These are phyloP conservation scores for Dryas octopetala DNA, from an alignment of 306 rosid species.

Conservation along the genomic window DNA sequence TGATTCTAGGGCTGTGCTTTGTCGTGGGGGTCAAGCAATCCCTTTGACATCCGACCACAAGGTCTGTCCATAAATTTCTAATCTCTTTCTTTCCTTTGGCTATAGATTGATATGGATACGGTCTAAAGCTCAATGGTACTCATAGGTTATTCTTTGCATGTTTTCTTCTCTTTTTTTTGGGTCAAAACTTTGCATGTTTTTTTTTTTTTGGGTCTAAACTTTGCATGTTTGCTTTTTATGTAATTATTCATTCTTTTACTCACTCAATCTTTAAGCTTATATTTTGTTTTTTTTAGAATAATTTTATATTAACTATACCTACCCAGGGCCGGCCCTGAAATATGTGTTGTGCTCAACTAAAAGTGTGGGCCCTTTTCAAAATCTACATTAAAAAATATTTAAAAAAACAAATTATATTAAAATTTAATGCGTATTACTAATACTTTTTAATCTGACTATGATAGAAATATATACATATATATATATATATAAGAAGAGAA, in stretches of 20 bases:
- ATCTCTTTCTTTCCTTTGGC: not conserved
- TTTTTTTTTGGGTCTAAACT: not conserved
- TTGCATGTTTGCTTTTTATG: not conserved
- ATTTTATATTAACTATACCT: too few relatives aligned
- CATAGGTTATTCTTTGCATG: not conserved
- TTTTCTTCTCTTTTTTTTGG: not conserved
- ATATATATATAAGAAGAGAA: too few relatives aligned
- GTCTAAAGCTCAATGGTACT: not conserved
- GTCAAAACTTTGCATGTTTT: not conserved
- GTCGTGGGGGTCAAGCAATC: constrained; percentile 26
- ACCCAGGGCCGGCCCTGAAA: too few relatives aligned
- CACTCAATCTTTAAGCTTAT: not conserved
- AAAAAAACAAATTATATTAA: too few relatives aligned
- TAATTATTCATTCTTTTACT: not conserved
- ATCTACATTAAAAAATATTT: too few relatives aligned
- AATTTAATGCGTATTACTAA: too few relatives aligned
- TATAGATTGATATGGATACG: not conserved
- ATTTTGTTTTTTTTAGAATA: not conserved
- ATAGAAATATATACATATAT: too few relatives aligned
- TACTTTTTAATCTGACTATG: too few relatives aligned
- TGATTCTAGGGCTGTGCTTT: constrained; percentile 36
- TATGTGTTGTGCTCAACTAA: too few relatives aligned
- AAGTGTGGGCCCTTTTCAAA: not conserved
- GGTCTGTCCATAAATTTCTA: constrained; percentile 10
- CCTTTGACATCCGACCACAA: constrained; percentile 33